Base-by-base conservation (phyloP, 2,329 filamentous ascomycete genomes). In the Aspergillus sp. region DNA sequence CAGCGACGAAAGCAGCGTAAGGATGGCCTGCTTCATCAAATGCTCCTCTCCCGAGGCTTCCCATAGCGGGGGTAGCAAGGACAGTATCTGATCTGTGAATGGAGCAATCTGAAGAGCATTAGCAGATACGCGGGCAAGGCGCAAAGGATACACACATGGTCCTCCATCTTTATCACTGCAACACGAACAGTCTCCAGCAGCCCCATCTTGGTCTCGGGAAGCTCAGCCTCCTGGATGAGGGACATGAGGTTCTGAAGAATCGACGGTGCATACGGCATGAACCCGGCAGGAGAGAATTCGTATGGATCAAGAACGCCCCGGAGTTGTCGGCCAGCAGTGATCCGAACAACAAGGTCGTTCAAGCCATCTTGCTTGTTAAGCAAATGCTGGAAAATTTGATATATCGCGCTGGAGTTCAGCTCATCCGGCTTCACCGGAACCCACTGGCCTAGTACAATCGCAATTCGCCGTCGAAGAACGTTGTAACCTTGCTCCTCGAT, bases 11-110 rank as follows among this genome's bases (percentile, higher is more conserved):
- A 96, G 76, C 24, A 96, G 81, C 2, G 82, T 84, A 36, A 96
- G 72, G 32, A 96, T 86, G 1, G 86, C 79, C 60, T 95, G 88
- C 59, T 96, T 96, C 69, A 95, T 82, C 57, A 96, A 75, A 60
- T 86, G 85, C 50, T 91, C 84, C 39, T 93, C 82, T 1, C 80
- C 85, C 2, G 84, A 86, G 32, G 80, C 75, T 39, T 84, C 79
- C 91, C 91, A 98, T 0, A 96, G 69, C 3, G 71, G 70, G 0
- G 89, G 88, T 5, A 96, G 69, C 8, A 86, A 73, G 1, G 75
- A 69, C 58, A 98, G 80, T 39, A 98, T 82, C 38, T 80, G 76
- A 48, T 93, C 85, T 4, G 85, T 84, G 39, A 73, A 78, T 1
- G 73, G 73, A 3, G 67, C 64, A 37, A 80, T 75, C 67, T 73